phyloP scores from a whole-genome alignment of 1,139 yeast genomes.

The Yamadazyma taylorii region DNA sequence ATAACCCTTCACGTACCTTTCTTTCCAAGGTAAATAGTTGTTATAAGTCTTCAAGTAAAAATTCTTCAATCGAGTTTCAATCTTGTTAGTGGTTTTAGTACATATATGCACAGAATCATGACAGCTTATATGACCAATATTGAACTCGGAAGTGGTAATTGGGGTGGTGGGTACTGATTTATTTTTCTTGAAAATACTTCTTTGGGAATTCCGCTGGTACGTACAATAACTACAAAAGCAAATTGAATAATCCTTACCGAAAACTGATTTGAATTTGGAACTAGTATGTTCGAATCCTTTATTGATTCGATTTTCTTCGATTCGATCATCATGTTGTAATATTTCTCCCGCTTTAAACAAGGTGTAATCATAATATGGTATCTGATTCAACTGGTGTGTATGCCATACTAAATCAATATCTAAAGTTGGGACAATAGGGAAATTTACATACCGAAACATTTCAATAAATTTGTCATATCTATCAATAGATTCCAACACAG shows the following conservation, averaged over 20 bases:
- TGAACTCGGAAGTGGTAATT: not conserved
- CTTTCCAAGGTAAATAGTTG: slow-evolving; percentile 2
- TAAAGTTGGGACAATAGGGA: slow-evolving; percentile 35
- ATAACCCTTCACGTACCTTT: slow-evolving; percentile 1
- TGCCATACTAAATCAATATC: slow-evolving; percentile 45
- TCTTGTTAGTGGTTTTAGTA: slow-evolving; percentile 4
- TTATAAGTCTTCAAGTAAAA: not conserved
- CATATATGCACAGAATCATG: slow-evolving; percentile 11
- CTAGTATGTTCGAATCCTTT: slow-evolving; percentile 16
- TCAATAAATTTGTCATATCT: slow-evolving; percentile 29
- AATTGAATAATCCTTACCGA: slow-evolving; percentile 15
- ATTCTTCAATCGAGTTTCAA: not conserved
- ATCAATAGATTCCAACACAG: slow-evolving; percentile 20
- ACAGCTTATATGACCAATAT: slow-evolving; percentile 10
- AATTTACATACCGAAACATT: slow-evolving; percentile 11
- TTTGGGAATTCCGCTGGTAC: slow-evolving; percentile 3
- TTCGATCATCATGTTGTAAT: slow-evolving; percentile 21
- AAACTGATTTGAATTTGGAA: slow-evolving; percentile 11
- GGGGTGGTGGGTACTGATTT: slow-evolving; percentile 4
- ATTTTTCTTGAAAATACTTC: slow-evolving; percentile 1
- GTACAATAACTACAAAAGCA: slow-evolving; percentile 14
- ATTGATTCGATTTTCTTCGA: slow-evolving; percentile 17
- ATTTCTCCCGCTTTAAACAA: slow-evolving; percentile 5
- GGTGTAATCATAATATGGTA: slow-evolving; percentile 19
- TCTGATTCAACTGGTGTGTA: slow-evolving; percentile 34